phyloP scores from a whole-genome alignment of 345 rosid species.

The Punica granatum region DNA sequence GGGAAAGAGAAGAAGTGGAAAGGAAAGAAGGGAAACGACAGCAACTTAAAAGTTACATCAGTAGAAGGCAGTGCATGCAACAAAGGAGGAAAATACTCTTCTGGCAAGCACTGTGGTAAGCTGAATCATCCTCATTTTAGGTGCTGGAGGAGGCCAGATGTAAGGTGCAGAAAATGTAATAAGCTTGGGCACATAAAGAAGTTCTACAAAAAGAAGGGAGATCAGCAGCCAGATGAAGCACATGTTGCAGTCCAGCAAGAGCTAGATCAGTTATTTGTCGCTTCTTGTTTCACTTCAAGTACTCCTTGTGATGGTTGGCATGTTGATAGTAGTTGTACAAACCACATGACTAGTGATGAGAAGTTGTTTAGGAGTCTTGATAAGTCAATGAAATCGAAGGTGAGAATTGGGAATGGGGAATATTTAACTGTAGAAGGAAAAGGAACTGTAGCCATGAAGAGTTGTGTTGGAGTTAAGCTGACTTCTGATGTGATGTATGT shows the following conservation, averaged over 20 bases:
- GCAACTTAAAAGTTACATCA: neutral
- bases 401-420: slow-evolving; percentile 7
- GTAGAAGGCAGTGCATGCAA: neutral
- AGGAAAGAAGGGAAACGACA: neutral
- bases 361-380: neutral
- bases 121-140: neutral
- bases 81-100: no score
- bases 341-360: neutral
- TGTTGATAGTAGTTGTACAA: slow-evolving; percentile 3
- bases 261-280: neutral
- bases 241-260: neutral
- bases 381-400: neutral
- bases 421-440: neutral
- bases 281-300: neutral
- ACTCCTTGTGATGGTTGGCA: neutral
- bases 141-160: slow-evolving; percentile 1
- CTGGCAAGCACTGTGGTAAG: neutral
- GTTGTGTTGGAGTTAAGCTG: neutral
- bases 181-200: neutral
- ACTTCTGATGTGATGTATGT: slow-evolving; percentile 11
- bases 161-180: neutral
- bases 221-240: neutral
- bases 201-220: neutral
- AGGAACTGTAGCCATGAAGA: neutral
- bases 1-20: neutral